A percentile compares a stretch with the other conserved stretches of the same genome.
phyloP scores from a whole-genome alignment of 805 yeast genomes.

The Spencermartinsiella europaea region DNA sequence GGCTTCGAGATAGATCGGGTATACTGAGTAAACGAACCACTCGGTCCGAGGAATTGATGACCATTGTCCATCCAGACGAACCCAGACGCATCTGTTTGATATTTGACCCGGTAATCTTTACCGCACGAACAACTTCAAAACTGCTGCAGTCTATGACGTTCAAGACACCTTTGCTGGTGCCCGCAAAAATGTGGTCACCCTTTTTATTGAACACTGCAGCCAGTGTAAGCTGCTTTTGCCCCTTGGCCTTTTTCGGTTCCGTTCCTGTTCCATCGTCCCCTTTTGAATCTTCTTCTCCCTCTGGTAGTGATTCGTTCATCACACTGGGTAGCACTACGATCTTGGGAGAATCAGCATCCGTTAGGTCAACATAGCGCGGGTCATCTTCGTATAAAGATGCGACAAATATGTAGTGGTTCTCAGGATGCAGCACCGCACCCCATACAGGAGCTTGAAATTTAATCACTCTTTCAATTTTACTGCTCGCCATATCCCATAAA shows the following conservation, averaged over 20 bases:
- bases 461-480: slow-evolving; percentile 39
- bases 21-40: slow-evolving; percentile 27
- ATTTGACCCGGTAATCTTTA: slow-evolving; percentile 60
- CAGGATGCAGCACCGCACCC: slow-evolving; percentile 58
- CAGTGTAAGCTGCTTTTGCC: slow-evolving; percentile 40
- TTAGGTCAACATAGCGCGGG: slow-evolving; percentile 47
- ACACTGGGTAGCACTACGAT: background rate
- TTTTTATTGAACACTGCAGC: slow-evolving; percentile 47
- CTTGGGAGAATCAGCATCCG: slow-evolving; percentile 12
- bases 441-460: slow-evolving; percentile 69
- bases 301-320: background rate
- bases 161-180: slow-evolving; percentile 77
- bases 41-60: slow-evolving; percentile 31
- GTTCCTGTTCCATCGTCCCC: slow-evolving; percentile 7
- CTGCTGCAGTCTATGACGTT: slow-evolving; percentile 37
- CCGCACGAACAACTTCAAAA: slow-evolving; percentile 39
- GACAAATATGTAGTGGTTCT: slow-evolving; percentile 41
- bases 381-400: slow-evolving; percentile 63
- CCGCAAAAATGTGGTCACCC: slow-evolving; percentile 58
- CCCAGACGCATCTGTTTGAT: slow-evolving; percentile 73
- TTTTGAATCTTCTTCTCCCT: slow-evolving; percentile 17
- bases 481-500: slow-evolving; percentile 66
- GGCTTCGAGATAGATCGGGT: slow-evolving; percentile 28
- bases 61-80: slow-evolving; percentile 42
- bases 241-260: slow-evolving; percentile 3